Percentiles rank a stretch among this genome's conserved stretches.
These are phyloP conservation scores for Penicillium atrosanguineum DNA, from an alignment of 495 filamentous ascomycete species.

Conservation along the genomic window DNA sequence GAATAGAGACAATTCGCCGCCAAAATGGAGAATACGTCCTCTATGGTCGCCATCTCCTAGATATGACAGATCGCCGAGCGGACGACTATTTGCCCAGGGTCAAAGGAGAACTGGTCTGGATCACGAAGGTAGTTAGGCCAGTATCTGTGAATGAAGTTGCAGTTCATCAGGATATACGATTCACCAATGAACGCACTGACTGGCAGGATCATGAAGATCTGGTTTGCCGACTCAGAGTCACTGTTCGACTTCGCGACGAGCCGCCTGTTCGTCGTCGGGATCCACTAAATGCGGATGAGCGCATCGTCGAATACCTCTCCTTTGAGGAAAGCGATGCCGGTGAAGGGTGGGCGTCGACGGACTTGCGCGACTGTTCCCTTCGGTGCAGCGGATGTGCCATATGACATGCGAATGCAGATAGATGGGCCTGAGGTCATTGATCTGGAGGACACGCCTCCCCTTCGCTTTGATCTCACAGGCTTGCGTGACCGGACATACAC, in stretches of 20 bases:
- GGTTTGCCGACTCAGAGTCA: constrained; percentile 32
- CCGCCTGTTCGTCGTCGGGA: not conserved
- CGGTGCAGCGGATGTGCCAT: constrained; percentile 12
- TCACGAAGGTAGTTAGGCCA: not conserved
- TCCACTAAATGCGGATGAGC: constrained; percentile 3
- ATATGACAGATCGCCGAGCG: not conserved
- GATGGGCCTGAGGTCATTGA: constrained; percentile 4
- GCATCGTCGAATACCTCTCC: constrained; percentile 28
- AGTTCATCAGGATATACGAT: constrained; percentile 21
- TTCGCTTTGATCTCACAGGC: constrained; percentile 20
- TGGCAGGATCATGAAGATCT: constrained; percentile 10
- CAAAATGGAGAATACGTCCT: not conserved
- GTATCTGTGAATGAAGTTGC: constrained; percentile 22
- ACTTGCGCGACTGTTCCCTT: constrained; percentile 26
- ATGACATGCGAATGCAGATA: not conserved
- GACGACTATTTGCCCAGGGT: constrained; percentile 3
- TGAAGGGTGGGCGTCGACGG: not conserved
- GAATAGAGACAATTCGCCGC: not conserved
- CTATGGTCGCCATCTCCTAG: not conserved
- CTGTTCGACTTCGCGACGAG: not conserved
- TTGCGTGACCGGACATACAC: constrained; percentile 45
- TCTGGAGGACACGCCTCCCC: constrained; percentile 9
- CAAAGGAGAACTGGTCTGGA: constrained; percentile 10
- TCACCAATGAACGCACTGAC: constrained; percentile 31
- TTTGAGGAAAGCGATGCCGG: constrained; percentile 25